Conservation (phyloP, 495 filamentous ascomycete genomes). For the Daldinia bambusicola region DNA sequence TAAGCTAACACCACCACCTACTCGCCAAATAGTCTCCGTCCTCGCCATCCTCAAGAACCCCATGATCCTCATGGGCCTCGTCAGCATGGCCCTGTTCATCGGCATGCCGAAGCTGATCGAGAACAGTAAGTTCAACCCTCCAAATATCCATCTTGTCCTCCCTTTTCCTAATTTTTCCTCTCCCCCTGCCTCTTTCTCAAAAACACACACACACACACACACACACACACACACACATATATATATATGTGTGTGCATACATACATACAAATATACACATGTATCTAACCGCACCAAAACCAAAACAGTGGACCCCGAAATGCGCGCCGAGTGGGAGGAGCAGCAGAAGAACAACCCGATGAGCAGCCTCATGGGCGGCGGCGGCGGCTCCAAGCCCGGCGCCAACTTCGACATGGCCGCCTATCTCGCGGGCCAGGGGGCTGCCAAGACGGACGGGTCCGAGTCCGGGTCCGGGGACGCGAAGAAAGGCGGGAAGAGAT, state of each 20-base stretch:
- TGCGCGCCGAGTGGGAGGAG: constrained; percentile 89
- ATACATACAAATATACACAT: too few species aligned
- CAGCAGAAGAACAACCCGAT: constrained; percentile 81
- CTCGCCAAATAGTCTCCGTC: constrained; percentile 53
- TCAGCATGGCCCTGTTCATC: constrained; percentile 81
- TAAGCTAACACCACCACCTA: constrained; percentile 11
- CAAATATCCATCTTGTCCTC: too few species aligned
- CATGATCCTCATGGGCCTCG: constrained; percentile 90
- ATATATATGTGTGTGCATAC: too few species aligned
- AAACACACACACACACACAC: neutral
- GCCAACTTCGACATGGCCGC: constrained; percentile 84
- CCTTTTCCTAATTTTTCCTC: constrained; percentile 4
- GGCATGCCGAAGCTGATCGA: constrained; percentile 95
- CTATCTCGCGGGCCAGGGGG: constrained; percentile 72
- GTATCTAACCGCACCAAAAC: neutral
- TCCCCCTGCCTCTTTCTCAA: neutral
- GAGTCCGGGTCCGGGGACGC: constrained; percentile 42
- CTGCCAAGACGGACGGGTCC: constrained; percentile 48
- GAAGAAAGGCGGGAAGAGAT: constrained; percentile 50
- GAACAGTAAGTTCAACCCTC: constrained; percentile 78
- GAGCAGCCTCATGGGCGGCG: constrained; percentile 58
- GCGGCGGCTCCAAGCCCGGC: constrained; percentile 53
- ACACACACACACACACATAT: too few species aligned
- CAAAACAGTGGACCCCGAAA: constrained; percentile 88
- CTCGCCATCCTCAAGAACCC: constrained; percentile 86